These are phyloP conservation scores for Podospora fimiseda DNA, from an alignment of 495 filamentous ascomycete genomes.

Conservation along the genomic window DNA sequence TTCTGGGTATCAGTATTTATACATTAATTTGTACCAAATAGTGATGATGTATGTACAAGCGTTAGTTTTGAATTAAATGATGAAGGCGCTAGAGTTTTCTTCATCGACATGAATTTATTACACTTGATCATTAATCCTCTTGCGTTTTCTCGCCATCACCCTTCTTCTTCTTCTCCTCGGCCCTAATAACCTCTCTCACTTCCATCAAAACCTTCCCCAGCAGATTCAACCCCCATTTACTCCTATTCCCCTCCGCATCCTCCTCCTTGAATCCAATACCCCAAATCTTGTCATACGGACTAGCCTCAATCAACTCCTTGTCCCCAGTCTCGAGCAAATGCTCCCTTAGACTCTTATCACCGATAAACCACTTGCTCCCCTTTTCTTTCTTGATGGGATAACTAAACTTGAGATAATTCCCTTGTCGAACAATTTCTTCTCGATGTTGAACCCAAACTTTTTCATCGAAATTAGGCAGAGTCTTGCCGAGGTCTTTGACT, in stretches of 20 bases:
- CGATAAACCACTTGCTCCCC: constrained; percentile 1
- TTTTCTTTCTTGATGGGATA: constrained; percentile 15
- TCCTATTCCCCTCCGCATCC: constrained; percentile 41
- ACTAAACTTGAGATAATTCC: constrained; percentile 55
- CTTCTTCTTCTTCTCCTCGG: constrained; percentile 30
- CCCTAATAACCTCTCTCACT: constrained; percentile 42
- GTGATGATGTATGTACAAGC: not conserved
- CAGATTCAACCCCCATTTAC: constrained; percentile 60
- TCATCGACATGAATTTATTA: too few relatives aligned
- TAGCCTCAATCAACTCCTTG: constrained; percentile 57
- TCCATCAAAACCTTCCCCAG: constrained; percentile 50
- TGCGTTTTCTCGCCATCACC: not conserved
- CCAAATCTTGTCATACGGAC: constrained; percentile 59
- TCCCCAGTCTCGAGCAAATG: constrained; percentile 52
- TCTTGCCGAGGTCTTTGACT: constrained; percentile 52
- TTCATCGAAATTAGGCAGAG: constrained; percentile 49
- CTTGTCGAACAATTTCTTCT: constrained; percentile 52
- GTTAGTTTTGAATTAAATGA: not conserved
- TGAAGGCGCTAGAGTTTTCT: too few relatives aligned
- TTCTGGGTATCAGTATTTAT: constrained; percentile 1
- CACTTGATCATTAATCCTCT: too few relatives aligned
- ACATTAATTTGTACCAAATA: not conserved
- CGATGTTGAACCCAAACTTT: constrained; percentile 48
- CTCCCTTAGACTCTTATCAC: constrained; percentile 25
- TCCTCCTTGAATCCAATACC: constrained; percentile 54